A percentile compares a stretch with the other conserved stretches of the same genome.
Conservation (phyloP, 805 yeast species). For the Starmera caribaea region DNA sequence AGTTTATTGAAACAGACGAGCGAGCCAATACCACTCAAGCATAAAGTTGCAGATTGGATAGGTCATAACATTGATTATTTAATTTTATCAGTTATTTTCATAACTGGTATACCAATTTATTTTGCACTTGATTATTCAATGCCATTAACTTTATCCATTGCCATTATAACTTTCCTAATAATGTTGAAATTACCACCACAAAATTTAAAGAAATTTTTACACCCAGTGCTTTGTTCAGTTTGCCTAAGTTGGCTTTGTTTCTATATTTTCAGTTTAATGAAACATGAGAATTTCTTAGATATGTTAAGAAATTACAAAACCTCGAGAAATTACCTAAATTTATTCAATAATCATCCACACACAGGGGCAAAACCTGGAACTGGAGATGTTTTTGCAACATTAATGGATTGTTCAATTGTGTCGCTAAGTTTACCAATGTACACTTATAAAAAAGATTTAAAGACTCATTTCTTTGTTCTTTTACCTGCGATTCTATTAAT, state of each 20-base stretch:
- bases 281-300: slow-evolving; percentile 36
- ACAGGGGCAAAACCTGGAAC: slow-evolving; percentile 57
- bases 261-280: slow-evolving; percentile 49
- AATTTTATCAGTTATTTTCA: slow-evolving; percentile 35
- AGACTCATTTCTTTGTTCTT: slow-evolving; percentile 46
- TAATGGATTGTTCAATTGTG: slow-evolving; percentile 73
- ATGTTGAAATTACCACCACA: slow-evolving; percentile 37
- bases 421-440: slow-evolving; percentile 72
- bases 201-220: slow-evolving; percentile 41
- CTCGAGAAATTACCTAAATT: slow-evolving; percentile 52
- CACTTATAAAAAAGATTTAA: slow-evolving; percentile 56
- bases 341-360: slow-evolving; percentile 32
- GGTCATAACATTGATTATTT: slow-evolving; percentile 46
- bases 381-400: slow-evolving; percentile 61
- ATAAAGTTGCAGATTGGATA: slow-evolving; percentile 24
- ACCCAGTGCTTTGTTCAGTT: slow-evolving; percentile 65
- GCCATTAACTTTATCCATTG: slow-evolving; percentile 53
- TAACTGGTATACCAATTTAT: slow-evolving; percentile 53
- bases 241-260: slow-evolving; percentile 53
- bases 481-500: slow-evolving; percentile 50
- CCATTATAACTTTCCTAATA: slow-evolving; percentile 45
- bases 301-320: slow-evolving; percentile 52
- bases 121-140: slow-evolving; percentile 46
- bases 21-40: slow-evolving; percentile 7
- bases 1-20: slow-evolving; percentile 13